Evolutionary conservation across 2,329 filamentous ascomycete species (phyloP).

Genomic region (Gnomoniopsis sp.): DNA sequence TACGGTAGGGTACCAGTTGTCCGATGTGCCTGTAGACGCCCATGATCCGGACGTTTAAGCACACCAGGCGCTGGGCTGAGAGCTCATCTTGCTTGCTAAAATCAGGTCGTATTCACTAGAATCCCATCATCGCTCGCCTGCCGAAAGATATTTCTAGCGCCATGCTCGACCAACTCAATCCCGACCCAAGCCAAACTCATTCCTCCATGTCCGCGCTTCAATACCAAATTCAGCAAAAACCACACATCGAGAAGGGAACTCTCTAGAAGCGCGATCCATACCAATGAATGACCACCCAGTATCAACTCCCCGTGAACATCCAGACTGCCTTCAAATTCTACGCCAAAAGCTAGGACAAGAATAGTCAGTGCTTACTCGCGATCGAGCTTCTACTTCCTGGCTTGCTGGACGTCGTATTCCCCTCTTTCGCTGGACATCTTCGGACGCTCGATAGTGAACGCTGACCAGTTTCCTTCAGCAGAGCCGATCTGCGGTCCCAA

Average conservation of each 20-base stretch:
- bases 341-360: background rate
- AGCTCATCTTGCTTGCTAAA: background rate
- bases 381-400: background rate
- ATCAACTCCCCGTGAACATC: background rate
- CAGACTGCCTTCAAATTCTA: background rate
- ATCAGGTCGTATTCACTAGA: background rate
- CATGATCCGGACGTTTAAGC: background rate
- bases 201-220: background rate
- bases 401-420: background rate
- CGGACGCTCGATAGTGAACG: background rate
- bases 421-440: background rate
- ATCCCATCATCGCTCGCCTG: background rate
- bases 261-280: too few relatives aligned
- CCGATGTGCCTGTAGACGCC: too few relatives aligned
- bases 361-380: background rate
- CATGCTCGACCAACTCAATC: background rate
- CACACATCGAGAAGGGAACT: background rate
- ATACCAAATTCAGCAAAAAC: background rate
- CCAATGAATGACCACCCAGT: background rate
- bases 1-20: too few relatives aligned
- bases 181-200: background rate
- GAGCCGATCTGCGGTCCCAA: background rate
- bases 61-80: background rate
- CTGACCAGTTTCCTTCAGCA: background rate
- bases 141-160: background rate